These are phyloP conservation scores for Calocybe cyanea DNA, from an alignment of 768 basidiomycete species.

Conservation along the genomic window DNA sequence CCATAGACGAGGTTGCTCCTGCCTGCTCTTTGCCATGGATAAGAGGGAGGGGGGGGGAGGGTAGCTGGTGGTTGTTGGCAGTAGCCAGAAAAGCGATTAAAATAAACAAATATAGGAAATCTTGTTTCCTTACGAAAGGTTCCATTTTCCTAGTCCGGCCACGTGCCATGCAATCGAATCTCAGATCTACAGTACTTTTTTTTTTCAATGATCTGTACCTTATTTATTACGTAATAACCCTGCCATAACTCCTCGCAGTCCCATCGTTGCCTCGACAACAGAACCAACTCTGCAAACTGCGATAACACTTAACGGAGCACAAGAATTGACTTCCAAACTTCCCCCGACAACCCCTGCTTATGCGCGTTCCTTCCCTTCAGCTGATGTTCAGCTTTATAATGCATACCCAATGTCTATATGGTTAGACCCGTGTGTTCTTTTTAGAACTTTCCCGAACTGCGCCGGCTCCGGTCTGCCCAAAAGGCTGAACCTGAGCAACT, in stretches of 20 bases:
- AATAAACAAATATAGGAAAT: constrained; percentile 17
- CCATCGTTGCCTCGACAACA: constrained; percentile 12
- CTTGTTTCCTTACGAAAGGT: constrained; percentile 15
- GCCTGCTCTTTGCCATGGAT: constrained; percentile 37
- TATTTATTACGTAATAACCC: too few relatives aligned
- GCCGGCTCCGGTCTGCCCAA: constrained; percentile 14
- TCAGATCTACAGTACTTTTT: neutral
- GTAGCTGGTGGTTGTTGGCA: constrained; percentile 11
- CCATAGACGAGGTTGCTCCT: constrained; percentile 32
- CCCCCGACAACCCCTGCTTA: neutral
- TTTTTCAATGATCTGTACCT: neutral
- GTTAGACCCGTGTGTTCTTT: constrained; percentile 11
- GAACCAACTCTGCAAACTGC: constrained; percentile 4
- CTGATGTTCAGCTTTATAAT: too few relatives aligned
- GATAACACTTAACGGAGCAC: neutral
- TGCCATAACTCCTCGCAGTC: too few relatives aligned
- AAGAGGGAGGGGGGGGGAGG: constrained; percentile 18
- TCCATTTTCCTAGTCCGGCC: constrained; percentile 19
- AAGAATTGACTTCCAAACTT: neutral
- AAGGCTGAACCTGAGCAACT: constrained; percentile 15
- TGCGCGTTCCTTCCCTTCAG: neutral
- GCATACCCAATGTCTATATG: constrained; percentile 5
- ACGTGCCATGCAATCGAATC: constrained; percentile 23
- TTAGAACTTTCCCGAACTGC: constrained; percentile 17
- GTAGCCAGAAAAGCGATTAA: constrained; percentile 17